phyloP scores from a whole-genome alignment of 2,329 filamentous ascomycete species.

The Macrophomina phaseolina region DNA sequence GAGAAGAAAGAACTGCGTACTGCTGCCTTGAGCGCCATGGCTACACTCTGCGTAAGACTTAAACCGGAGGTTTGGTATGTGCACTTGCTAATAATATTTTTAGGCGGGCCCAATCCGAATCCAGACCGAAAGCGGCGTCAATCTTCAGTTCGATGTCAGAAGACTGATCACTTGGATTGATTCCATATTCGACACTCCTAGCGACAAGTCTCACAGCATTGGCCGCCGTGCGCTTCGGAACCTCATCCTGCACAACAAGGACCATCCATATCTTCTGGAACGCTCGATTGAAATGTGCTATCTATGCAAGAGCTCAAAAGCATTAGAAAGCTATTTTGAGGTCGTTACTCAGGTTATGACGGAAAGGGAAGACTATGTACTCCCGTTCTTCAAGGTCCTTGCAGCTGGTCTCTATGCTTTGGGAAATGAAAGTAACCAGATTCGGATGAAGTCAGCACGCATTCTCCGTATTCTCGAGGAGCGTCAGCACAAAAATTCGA shows the following conservation, averaged over 20 bases:
- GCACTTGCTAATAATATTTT: not conserved
- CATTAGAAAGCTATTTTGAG: conserved; percentile 92
- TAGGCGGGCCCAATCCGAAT: conserved; percentile 76
- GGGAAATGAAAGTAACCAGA: conserved; percentile 87
- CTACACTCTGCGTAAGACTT: conserved; percentile 79
- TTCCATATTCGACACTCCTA: conserved; percentile 88
- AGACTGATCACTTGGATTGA: conserved; percentile 96
- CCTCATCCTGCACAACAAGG: conserved; percentile 86
- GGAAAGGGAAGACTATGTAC: conserved; percentile 79
- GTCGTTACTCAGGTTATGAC: conserved; percentile 88
- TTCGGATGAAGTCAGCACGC: conserved; percentile 84
- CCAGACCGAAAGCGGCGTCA: conserved; percentile 84
- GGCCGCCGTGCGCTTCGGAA: conserved; percentile 88
- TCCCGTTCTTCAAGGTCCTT: conserved; percentile 89
- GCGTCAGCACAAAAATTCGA: conserved; percentile 81
- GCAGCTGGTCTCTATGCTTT: conserved; percentile 89
- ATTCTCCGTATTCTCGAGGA: conserved; percentile 83
- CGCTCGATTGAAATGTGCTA: conserved; percentile 94
- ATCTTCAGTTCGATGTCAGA: conserved; percentile 87
- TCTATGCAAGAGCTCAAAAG: conserved; percentile 76
- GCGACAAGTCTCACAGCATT: conserved; percentile 89
- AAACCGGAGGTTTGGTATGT: conserved; percentile 45
- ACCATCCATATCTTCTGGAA: conserved; percentile 83
- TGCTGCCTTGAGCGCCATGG: conserved; percentile 94
- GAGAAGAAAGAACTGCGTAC: conserved; percentile 92